Conservation (phyloP, 2,329 filamentous ascomycete genomes). For the Clathrospora elynae region DNA sequence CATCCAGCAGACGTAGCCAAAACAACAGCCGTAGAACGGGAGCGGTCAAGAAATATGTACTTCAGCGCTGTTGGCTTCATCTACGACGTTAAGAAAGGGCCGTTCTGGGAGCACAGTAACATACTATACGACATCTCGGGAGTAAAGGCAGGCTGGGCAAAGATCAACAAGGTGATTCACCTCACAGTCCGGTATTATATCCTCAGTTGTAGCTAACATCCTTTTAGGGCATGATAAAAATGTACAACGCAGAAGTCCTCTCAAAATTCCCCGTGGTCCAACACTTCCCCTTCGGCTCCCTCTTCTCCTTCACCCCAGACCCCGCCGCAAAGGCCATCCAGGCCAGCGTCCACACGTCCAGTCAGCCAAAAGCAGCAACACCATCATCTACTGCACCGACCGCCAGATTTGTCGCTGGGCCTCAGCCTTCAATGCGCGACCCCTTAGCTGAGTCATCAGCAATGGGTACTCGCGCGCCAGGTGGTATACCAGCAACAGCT, state of each 20-base stretch:
- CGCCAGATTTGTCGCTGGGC: conserved; percentile 27
- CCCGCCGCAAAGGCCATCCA: conserved; percentile 44
- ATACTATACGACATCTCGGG: conserved; percentile 94
- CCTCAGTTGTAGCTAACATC: conserved; percentile 8
- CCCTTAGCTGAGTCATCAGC: conserved; percentile 28
- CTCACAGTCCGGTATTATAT: not conserved
- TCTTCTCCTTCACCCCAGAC: conserved; percentile 56
- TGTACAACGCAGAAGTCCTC: conserved; percentile 96
- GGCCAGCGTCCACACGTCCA: conserved; percentile 44
- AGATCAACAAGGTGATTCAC: conserved; percentile 72
- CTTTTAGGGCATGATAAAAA: conserved; percentile 89
- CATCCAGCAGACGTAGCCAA: conserved; percentile 69
- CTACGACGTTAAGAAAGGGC: conserved; percentile 92
- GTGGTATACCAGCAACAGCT: conserved; percentile 23
- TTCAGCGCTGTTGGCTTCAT: conserved; percentile 97
- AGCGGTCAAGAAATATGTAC: conserved; percentile 67
- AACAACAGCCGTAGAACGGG: conserved; percentile 47
- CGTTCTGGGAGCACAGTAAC: conserved; percentile 93
- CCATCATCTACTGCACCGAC: conserved; percentile 25
- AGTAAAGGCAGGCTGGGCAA: conserved; percentile 87
- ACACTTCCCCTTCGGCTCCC: conserved; percentile 68
- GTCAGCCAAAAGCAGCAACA: conserved; percentile 39
- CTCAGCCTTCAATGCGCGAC: conserved; percentile 32
- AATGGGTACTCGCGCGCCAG: conserved; percentile 14
- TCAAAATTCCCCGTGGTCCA: conserved; percentile 99